Evolutionary conservation across 208 protist genomes (phyloP), one percentile per base, ranked within the genome.

Genomic region (Zelonia costaricensis): DNA sequence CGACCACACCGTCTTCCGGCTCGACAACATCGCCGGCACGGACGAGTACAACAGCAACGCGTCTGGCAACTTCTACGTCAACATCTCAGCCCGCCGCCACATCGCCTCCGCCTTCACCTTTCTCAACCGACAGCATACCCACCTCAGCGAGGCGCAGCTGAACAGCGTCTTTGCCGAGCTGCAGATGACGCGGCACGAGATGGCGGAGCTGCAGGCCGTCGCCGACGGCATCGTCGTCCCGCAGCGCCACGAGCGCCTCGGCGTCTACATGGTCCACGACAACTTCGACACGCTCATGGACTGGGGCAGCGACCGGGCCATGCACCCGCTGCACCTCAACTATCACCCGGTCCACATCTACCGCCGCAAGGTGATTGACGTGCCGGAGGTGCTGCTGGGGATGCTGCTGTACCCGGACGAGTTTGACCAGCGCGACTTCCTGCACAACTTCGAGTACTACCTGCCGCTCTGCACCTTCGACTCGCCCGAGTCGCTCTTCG

Each of bases 281-380:
- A 79, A 84, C 75, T 96, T 96, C 54, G 75, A 93, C 67, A 84
- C 79, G 36, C 71, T 96, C 30, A 56, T 71, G 5, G 63, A 80
- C 40, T 96, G 91, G 88, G 65, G 61, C 23, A 74, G 68, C 7
- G 84, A 89, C 30, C 74, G 81, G 16, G 69, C 77, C 1, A 73
- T 79, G 59, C 88, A 96, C 66, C 91, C 91, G 18, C 70, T 96
- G 23, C 76, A 78, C 43, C 78, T 93, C 58, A 96, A 96, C 75
- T 94, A 96, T 75, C 91, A 96, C 74, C 91, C 91, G 0, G 79
- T 96, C 36, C 77, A 88, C 33, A 90, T 96, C 45, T 96, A 88
- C 48, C 86, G 84, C 7, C 76, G 84, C 23, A 92, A 92, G 62
- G 39, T 96, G n/a, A 76, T 94, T 20, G 85, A 96, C 53, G 78